Evolutionary conservation across 768 basidiomycete genomes (phyloP).

Genomic region (Hydnomerulius pinastri): DNA sequence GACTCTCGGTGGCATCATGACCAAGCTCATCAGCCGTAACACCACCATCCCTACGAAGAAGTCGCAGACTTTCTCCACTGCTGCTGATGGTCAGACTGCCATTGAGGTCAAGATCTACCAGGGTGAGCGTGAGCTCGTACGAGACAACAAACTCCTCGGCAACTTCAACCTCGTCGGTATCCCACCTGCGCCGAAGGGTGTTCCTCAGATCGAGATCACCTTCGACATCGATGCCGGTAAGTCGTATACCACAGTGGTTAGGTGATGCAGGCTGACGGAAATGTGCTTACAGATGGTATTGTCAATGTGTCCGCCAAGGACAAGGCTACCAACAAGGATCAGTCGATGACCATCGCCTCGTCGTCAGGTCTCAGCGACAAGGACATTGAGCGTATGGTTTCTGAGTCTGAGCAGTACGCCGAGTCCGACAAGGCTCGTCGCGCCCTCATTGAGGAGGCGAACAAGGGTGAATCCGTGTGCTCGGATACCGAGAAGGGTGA

Average conservation of each 20-base stretch:
- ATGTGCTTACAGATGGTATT: slow-evolving; percentile 77
- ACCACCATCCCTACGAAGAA: slow-evolving; percentile 99
- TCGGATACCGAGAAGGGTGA: slow-evolving; percentile 93
- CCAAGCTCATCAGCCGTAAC: slow-evolving; percentile 96
- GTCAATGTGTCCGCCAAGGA: slow-evolving; percentile 97
- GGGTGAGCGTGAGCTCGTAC: slow-evolving; percentile 97
- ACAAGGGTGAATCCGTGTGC: slow-evolving; percentile 94
- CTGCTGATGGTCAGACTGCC: slow-evolving; percentile 98
- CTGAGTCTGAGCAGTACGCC: slow-evolving; percentile 91
- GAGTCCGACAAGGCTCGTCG: slow-evolving; percentile 91
- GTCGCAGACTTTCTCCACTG: slow-evolving; percentile 98
- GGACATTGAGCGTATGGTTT: slow-evolving; percentile 97
- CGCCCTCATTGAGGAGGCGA: slow-evolving; percentile 90
- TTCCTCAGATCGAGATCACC: slow-evolving; percentile 82
- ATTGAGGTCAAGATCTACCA: slow-evolving; percentile 99
- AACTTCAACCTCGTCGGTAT: slow-evolving; percentile 99
- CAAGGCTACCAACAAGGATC: slow-evolving; percentile 88
- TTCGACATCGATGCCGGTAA: slow-evolving; percentile 96
- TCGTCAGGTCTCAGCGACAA: slow-evolving; percentile 95
- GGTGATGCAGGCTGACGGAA: background rate
- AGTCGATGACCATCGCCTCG: slow-evolving; percentile 96
- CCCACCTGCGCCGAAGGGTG: slow-evolving; percentile 76
- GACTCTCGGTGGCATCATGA: slow-evolving; percentile 99
- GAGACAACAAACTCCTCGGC: slow-evolving; percentile 98
- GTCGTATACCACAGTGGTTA: slow-evolving; percentile 11